These are phyloP conservation scores for Buxus sempervirens DNA, from an alignment of 164 flowering plant species.

Conservation along the genomic window DNA sequence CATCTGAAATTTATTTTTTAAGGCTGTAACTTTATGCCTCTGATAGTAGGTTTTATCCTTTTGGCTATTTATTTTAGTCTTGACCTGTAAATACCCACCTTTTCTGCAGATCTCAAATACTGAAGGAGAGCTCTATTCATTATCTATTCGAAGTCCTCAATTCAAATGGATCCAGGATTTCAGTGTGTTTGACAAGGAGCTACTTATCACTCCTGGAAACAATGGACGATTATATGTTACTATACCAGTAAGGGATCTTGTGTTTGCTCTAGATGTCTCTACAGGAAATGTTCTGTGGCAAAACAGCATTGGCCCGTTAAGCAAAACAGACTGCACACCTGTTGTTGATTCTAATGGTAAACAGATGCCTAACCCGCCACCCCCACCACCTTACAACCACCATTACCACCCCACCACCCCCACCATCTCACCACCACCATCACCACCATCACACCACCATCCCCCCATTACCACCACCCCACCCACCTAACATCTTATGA, in stretches of 20 bases:
- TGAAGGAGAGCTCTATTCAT: slow-evolving; percentile 71
- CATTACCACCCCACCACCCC: no score
- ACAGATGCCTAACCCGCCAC: not conserved
- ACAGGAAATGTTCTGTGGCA: slow-evolving; percentile 75
- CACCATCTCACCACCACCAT: no score
- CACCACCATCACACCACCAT: no score
- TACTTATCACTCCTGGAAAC: slow-evolving; percentile 66
- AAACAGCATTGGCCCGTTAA: slow-evolving; percentile 62
- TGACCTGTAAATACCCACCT: not conserved
- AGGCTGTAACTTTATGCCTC: no score
- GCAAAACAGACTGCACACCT: slow-evolving; percentile 44
- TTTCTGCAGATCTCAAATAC: slow-evolving; percentile 68
- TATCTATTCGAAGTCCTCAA: slow-evolving; percentile 55
- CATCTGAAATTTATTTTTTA: no score
- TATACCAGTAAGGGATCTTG: slow-evolving; percentile 42
- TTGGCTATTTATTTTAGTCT: not conserved
- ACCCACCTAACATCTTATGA: no score
- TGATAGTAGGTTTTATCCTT: no score
- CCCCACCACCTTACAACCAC: no score
- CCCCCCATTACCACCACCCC: no score
- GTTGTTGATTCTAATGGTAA: slow-evolving; percentile 81
- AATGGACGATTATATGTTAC: slow-evolving; percentile 70
- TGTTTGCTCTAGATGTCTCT: slow-evolving; percentile 66
- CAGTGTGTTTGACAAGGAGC: slow-evolving; percentile 50
- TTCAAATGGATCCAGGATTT: slow-evolving; percentile 85